phyloP scores from a whole-genome alignment of 129 eudicot species.

The Scalesia atractyloides region DNA sequence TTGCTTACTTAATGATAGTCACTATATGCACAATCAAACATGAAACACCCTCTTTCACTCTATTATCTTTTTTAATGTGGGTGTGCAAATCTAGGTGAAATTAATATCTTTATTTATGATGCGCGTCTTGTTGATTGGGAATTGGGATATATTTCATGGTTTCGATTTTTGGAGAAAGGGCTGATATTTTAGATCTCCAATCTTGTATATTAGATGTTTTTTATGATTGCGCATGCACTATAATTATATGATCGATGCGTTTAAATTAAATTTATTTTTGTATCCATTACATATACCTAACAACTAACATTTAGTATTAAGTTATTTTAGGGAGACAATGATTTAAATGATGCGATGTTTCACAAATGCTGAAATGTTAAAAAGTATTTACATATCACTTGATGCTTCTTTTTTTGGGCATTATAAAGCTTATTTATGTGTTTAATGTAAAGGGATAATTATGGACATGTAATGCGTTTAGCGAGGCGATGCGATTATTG shows the following conservation, averaged over 20 bases:
- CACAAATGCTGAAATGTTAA: too few species aligned
- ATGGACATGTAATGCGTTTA: neutral
- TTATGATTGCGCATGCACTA: neutral
- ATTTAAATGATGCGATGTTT: too few species aligned
- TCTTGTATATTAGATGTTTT: neutral
- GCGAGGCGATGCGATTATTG: too few species aligned
- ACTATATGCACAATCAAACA: neutral
- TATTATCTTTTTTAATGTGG: neutral
- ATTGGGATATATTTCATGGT: neutral
- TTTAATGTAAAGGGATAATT: neutral
- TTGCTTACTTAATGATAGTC: neutral
- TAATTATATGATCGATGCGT: neutral
- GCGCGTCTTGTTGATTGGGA: neutral
- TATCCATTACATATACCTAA: neutral
- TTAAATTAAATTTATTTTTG: neutral
- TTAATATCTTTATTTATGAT: neutral
- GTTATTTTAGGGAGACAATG: too few species aligned
- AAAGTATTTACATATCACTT: neutral
- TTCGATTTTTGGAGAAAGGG: neutral
- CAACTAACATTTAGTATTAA: too few species aligned
- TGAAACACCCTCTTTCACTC: neutral
- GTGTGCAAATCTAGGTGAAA: too few species aligned
- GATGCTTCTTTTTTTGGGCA: neutral
- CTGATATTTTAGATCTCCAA: neutral
- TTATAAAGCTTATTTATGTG: neutral